Base-by-base conservation (phyloP, 345 rosid genomes). In the Angophora floribunda region DNA sequence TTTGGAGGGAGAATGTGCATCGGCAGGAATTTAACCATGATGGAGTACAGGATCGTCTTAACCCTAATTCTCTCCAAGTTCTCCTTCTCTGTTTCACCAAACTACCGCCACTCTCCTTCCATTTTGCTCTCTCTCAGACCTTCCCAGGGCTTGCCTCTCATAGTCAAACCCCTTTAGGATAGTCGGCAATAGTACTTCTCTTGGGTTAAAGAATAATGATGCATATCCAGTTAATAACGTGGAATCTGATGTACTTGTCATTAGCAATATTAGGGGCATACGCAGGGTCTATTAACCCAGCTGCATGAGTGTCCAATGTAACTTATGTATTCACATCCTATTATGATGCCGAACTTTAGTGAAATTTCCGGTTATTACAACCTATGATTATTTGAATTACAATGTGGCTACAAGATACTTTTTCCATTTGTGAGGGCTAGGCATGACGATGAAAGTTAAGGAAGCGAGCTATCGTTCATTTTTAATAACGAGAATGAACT, bases 1-100 rank as follows among this genome's bases (percentile, higher is more conserved):
- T 86, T 90, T 49, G 91, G 91, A 7, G 89, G 86, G 36, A 87
- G 91, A 51, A 87, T 86, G 87, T 90, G 91, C 84, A 86, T 90
- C 52, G 91, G 91, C 5, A 30, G 65, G 70, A 90, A 87, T 78
- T 28, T 90, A 52, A 47, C 87, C n/a, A 51, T 51, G 86, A 87
- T 87, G 88, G 89, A 90, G 87, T 85, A 87, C 86, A 90, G 86
- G 88, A 78, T 87, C 30, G 91, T 87, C 30, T 45, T 89, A 45
- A 51, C 87, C 53, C 59, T 87, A 41, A 47, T 87, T 36, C 90
- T 89, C n/a, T 87, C 87, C 52, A 84, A 84, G 87, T 89, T 89
- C 45, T 87, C 90, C 47, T 85, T 89, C n/a, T 85, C 88, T 15
- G 85, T 89, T 47, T 87, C 90, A 32, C 89, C 89, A 44, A 51